These are phyloP conservation scores for Aspergillus viridinutans DNA, from an alignment of 2,329 filamentous ascomycete genomes.

Conservation along the genomic window DNA sequence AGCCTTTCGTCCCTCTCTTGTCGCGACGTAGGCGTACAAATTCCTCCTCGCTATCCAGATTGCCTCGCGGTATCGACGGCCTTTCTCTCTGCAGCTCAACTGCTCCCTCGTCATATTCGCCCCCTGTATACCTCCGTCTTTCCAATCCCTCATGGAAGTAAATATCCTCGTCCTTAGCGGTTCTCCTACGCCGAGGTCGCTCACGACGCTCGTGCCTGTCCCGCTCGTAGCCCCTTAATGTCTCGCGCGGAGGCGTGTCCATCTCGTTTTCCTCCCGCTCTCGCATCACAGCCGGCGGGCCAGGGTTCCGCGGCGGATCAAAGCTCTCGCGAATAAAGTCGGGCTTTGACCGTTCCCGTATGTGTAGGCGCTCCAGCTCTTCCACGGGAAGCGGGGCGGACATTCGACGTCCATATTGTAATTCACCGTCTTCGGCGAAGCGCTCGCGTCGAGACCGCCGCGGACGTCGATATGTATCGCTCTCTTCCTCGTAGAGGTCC, in stretches of 20 bases:
- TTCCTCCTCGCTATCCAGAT: constrained; percentile 2
- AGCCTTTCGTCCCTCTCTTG: constrained; percentile 6
- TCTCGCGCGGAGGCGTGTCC: constrained; percentile 8
- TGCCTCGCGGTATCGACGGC: constrained; percentile 5
- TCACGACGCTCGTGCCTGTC: constrained; percentile 1
- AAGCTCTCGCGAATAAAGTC: constrained; percentile 31
- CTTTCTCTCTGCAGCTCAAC: constrained; percentile 2
- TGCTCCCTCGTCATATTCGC: constrained; percentile 11
- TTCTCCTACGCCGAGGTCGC: neutral
- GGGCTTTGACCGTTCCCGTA: constrained; percentile 33
- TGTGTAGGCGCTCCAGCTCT: constrained; percentile 36
- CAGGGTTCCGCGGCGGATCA: constrained; percentile 18
- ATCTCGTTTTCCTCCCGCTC: constrained; percentile 26
- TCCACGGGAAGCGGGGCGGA: constrained; percentile 42
- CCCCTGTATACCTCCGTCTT: constrained; percentile 7
- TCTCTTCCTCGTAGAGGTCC: constrained; percentile 27
- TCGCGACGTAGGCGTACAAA: constrained; percentile 2
- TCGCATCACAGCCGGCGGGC: constrained; percentile 7
- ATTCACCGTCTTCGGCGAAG: constrained; percentile 24
- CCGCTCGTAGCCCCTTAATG: constrained; percentile 1
- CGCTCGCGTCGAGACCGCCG: constrained; percentile 23
- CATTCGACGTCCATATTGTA: constrained; percentile 21
- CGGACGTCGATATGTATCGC: constrained; percentile 18
- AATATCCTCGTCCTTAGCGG: constrained; percentile 7
- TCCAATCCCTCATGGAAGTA: constrained; percentile 9